phyloP scores from a whole-genome alignment of 768 basidiomycete species.

The Baorangia bicolor region DNA sequence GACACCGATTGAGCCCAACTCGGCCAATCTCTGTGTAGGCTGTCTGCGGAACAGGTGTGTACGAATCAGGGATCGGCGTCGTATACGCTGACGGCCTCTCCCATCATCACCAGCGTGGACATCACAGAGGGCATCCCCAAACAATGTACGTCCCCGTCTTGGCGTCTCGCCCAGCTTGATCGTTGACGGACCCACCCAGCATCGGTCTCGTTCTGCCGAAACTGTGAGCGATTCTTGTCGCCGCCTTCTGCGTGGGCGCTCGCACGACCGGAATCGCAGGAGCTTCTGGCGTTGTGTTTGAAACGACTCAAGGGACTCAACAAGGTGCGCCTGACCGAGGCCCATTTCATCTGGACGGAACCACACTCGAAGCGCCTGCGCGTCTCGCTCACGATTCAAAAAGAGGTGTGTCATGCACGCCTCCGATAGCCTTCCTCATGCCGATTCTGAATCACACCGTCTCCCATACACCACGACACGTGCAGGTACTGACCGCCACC shows the following conservation, averaged over 20 bases:
- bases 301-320: slow-evolving; percentile 92
- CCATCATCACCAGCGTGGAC: slow-evolving; percentile 60
- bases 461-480: slow-evolving; percentile 12
- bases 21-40: slow-evolving; percentile 86
- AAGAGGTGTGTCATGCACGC: slow-evolving; percentile 64
- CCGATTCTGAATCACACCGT: not conserved
- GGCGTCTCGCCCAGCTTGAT: not conserved
- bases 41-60: slow-evolving; percentile 85
- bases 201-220: slow-evolving; percentile 88
- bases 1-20: slow-evolving; percentile 86
- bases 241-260: slow-evolving; percentile 87
- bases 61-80: not conserved
- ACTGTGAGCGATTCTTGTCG: slow-evolving; percentile 93
- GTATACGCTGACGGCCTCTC: not conserved
- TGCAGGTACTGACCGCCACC: slow-evolving; percentile 85
- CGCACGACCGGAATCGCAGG: slow-evolving; percentile 86
- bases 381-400: slow-evolving; percentile 95
- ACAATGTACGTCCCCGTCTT: slow-evolving; percentile 55
- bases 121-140: slow-evolving; percentile 98
- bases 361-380: slow-evolving; percentile 93
- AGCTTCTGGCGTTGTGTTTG: slow-evolving; percentile 90
- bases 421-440: no score
- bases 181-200: slow-evolving; percentile 43
- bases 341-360: slow-evolving; percentile 99
- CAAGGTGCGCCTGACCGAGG: slow-evolving; percentile 96